Percentiles rank a stretch among this genome's conserved stretches.
Conservation (phyloP, 805 yeast species). For the Lachancea kluyveri region DNA sequence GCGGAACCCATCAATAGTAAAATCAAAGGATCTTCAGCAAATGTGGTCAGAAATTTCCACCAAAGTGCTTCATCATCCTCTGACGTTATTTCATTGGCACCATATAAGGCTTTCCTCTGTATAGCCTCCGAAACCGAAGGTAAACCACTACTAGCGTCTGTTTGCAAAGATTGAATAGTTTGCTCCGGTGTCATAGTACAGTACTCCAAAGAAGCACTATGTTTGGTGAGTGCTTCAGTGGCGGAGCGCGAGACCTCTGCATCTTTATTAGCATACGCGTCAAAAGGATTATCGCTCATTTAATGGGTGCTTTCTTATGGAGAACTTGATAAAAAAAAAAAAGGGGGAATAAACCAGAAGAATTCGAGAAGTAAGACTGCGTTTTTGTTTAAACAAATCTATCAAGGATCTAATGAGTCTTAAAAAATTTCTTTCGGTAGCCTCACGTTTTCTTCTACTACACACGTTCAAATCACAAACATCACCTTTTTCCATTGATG, state of each 20-base stretch:
- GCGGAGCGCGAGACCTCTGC: slow-evolving; percentile 12
- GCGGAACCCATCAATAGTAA: slow-evolving; percentile 88
- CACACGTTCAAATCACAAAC: no score
- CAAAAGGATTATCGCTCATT: slow-evolving; percentile 30
- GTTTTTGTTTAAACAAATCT: no score
- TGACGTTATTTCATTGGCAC: slow-evolving; percentile 67
- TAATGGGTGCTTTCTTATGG: no score
- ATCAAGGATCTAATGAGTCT: no score
- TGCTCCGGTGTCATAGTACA: slow-evolving; percentile 61
- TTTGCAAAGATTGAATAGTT: slow-evolving; percentile 52
- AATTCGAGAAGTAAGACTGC: no score
- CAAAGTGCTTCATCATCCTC: slow-evolving; percentile 73
- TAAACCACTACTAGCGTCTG: slow-evolving; percentile 58
- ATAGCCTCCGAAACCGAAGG: slow-evolving; percentile 62
- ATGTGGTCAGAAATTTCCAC: slow-evolving; percentile 70
- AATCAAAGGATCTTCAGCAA: slow-evolving; percentile 88
- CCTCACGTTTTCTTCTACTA: no score
- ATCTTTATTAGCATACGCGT: slow-evolving; percentile 12
- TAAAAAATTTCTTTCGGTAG: no score
- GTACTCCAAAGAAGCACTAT: slow-evolving; percentile 56
- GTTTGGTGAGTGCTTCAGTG: slow-evolving; percentile 27
- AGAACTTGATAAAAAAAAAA: no score
- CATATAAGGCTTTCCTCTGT: slow-evolving; percentile 67
- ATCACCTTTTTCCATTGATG: no score
- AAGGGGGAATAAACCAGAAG: no score